Percentiles rank a stretch among this genome's conserved stretches.
These are phyloP conservation scores for Xylariaceae sp. DNA, from an alignment of 2,329 filamentous ascomycete genomes.

Conservation along the genomic window DNA sequence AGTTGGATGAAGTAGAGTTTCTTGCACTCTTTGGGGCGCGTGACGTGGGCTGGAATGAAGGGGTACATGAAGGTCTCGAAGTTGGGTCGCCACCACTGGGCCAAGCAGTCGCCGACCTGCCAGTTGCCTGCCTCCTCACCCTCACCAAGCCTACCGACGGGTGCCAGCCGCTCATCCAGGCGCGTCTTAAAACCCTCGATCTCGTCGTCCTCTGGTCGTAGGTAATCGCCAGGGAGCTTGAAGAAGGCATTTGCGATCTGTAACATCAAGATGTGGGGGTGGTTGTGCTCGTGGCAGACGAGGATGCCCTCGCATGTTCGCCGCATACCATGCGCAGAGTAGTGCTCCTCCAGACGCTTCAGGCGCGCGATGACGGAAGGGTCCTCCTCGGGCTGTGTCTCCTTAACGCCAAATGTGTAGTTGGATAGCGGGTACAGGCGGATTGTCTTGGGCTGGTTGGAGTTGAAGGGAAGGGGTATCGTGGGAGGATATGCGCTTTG, in stretches of 20 bases:
- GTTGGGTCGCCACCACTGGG: slow-evolving; percentile 98
- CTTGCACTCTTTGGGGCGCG: slow-evolving; percentile 97
- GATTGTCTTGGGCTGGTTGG: slow-evolving; percentile 87
- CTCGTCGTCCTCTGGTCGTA: slow-evolving; percentile 88
- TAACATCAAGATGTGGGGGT: slow-evolving; percentile 97
- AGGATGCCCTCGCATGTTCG: slow-evolving; percentile 96
- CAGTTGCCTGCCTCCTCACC: slow-evolving; percentile 86
- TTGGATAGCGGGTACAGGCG: slow-evolving; percentile 94
- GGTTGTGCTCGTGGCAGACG: slow-evolving; percentile 98
- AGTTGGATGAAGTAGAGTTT: slow-evolving; percentile 98
- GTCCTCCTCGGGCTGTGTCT: slow-evolving; percentile 97
- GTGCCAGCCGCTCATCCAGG: slow-evolving; percentile 91
- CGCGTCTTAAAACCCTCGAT: slow-evolving; percentile 92
- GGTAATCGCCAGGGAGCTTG: slow-evolving; percentile 96
- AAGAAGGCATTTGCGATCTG: slow-evolving; percentile 99
- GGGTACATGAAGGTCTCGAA: slow-evolving; percentile 99
- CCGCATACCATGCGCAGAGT: slow-evolving; percentile 90
- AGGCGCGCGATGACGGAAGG: slow-evolving; percentile 92
- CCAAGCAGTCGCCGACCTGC: slow-evolving; percentile 92
- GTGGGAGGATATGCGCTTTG: slow-evolving; percentile 82
- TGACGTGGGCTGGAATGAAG: slow-evolving; percentile 95
- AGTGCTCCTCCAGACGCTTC: slow-evolving; percentile 95
- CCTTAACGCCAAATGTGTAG: slow-evolving; percentile 98
- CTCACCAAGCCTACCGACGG: slow-evolving; percentile 85
- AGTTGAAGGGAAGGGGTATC: slow-evolving; percentile 83